phyloP scores from a whole-genome alignment of 805 yeast species.

The Yamadazyma olivae region DNA sequence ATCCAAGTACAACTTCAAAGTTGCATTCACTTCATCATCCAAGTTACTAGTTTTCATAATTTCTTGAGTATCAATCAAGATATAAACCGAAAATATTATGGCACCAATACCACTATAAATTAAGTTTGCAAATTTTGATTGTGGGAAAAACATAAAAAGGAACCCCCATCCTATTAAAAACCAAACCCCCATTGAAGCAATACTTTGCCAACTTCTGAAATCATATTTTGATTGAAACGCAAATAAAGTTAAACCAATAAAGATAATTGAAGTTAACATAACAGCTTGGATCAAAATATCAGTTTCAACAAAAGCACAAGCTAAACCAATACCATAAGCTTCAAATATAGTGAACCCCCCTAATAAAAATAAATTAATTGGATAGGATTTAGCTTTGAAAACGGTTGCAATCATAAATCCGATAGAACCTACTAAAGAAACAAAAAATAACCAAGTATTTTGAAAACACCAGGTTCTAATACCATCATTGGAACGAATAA shows the following conservation, averaged over 20 bases:
- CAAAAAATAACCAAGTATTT: constrained; percentile 57
- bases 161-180: constrained; percentile 70
- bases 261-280: constrained; percentile 62
- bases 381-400: constrained; percentile 64
- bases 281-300: constrained; percentile 68
- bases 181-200: constrained; percentile 54
- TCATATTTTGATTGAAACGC: constrained; percentile 79
- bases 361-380: constrained; percentile 59
- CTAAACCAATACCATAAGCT: constrained; percentile 67
- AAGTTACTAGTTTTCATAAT: constrained; percentile 71
- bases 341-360: constrained; percentile 71
- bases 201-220: constrained; percentile 65
- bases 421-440: constrained; percentile 57
- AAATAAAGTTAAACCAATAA: constrained; percentile 72
- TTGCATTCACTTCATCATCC: constrained; percentile 83
- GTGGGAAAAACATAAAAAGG: constrained; percentile 65
- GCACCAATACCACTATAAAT: constrained; percentile 75
- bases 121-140: constrained; percentile 54
- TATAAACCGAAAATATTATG: constrained; percentile 63
- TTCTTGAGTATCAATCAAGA: constrained; percentile 78
- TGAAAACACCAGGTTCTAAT: constrained; percentile 53
- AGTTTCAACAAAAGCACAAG: constrained; percentile 61
- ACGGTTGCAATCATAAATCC: constrained; percentile 64
- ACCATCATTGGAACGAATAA: constrained; percentile 43
- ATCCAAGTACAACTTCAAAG: constrained; percentile 77